phyloP scores from a whole-genome alignment of 306 rosid genomes.

The Benincasa hispida region DNA sequence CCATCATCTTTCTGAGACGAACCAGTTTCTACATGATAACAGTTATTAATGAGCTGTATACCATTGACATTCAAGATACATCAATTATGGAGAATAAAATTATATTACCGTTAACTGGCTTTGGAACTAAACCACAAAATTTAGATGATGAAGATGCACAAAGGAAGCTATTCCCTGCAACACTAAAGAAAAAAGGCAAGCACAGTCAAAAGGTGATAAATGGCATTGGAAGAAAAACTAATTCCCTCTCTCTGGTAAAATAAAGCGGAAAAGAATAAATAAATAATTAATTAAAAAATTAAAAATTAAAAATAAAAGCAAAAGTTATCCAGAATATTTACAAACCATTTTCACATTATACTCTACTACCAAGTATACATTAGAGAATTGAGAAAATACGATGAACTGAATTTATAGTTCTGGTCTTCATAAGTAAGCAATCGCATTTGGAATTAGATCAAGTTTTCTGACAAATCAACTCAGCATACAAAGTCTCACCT shows the following conservation, averaged over 20 bases:
- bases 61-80: background rate
- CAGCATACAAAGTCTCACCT: constrained; percentile 45
- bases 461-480: background rate
- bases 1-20: constrained; percentile 32
- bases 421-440: background rate
- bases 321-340: background rate
- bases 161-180: constrained; percentile 76
- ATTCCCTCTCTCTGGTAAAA: background rate
- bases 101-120: constrained; percentile 59
- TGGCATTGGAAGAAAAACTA: background rate
- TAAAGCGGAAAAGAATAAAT: background rate
- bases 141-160: constrained; percentile 41
- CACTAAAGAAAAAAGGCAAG: constrained; percentile 28
- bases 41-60: background rate
- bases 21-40: constrained; percentile 37
- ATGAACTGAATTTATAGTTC: background rate
- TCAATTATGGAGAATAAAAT: background rate
- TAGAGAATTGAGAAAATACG: background rate
- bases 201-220: constrained; percentile 11
- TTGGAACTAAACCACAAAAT: constrained; percentile 35
- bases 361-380: background rate
- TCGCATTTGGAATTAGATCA: background rate
- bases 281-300: too few species aligned
- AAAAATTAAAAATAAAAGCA: too few species aligned
- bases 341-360: background rate